Conservation (phyloP, 257 asterid species). For the Prunella vulgaris region DNA sequence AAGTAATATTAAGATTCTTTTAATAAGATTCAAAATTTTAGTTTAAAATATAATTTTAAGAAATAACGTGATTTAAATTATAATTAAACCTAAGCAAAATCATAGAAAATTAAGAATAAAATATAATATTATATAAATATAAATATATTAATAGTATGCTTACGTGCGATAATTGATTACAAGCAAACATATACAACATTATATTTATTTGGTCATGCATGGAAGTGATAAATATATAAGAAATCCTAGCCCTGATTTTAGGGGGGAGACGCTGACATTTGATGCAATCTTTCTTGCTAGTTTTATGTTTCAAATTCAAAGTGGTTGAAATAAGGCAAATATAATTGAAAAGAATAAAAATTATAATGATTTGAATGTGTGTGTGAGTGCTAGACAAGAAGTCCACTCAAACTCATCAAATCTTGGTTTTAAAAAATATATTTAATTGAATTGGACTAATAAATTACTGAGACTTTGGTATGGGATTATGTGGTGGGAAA, state of each 20-base stretch:
- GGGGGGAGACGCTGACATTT: slow-evolving; percentile 25
- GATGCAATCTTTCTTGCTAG: slow-evolving; percentile 13
- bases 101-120: not conserved
- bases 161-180: not conserved
- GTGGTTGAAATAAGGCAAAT: slow-evolving; percentile 1
- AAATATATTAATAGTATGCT: too few relatives aligned
- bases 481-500: too few relatives aligned
- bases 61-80: too few relatives aligned
- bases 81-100: too few relatives aligned
- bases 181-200: not conserved
- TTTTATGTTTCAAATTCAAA: not conserved
- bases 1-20: too few relatives aligned
- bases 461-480: too few relatives aligned
- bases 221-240: slow-evolving; percentile 11
- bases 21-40: too few relatives aligned
- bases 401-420: too few relatives aligned
- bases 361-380: not conserved
- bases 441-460: too few relatives aligned
- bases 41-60: too few relatives aligned
- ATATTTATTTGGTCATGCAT: slow-evolving; percentile 9
- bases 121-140: not conserved
- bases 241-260: slow-evolving; percentile 24
- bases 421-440: too few relatives aligned
- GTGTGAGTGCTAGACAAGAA: too few relatives aligned
- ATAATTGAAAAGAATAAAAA: not conserved